Base-by-base conservation (phyloP, 805 yeast species). In the Clavispora santaluciae region DNA sequence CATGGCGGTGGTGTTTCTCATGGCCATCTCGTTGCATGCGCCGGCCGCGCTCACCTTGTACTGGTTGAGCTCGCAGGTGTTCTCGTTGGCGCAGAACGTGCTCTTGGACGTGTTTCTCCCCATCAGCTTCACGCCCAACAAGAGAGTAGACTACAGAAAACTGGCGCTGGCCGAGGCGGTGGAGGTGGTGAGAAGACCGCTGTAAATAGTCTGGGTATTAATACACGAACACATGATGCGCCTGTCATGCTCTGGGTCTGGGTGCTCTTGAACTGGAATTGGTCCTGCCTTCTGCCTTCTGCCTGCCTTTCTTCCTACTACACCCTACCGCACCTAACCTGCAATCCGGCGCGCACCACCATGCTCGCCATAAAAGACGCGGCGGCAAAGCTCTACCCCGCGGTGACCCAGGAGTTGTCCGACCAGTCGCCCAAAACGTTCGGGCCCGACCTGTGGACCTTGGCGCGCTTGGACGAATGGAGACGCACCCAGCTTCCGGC, bases 61-160 rank as follows among this genome's bases (percentile, higher is more conserved):
- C 63, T 91, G 98, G 99, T 73, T 87, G 22, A 79, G 91, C 35
- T 88, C 96, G 0, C 90, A 88, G 56, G 51, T 73, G 4, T 90
- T 72, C 56, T 89, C 97, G 2, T 63, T 86, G 44, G 45, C 76
- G 0, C 97, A 91, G 53, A 91, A 90, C 57, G 59, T 83, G 11
- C 44, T 84, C 13, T 63, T 91, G 54, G 93, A 90, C 55, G 64
- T 68, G 51, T 60, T 70, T 25, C 63, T 83, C 56, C 95, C 95
- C 1, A 64, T 82, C 17, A 60, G 68, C 36, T 72, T 64, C 50
- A 63, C 75, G 2, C 79, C 82, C 4, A 68, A 68, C 43, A 53
- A 41, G 25, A 55, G 73, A 48, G 46, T 66, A 21, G 53, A 51
- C 26, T 49, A 48, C 34, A 46, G 42, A 18, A 42, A 46, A 33